These are phyloP conservation scores for Pisolithus orientalis DNA, from an alignment of 768 basidiomycete species.

Conservation along the genomic window DNA sequence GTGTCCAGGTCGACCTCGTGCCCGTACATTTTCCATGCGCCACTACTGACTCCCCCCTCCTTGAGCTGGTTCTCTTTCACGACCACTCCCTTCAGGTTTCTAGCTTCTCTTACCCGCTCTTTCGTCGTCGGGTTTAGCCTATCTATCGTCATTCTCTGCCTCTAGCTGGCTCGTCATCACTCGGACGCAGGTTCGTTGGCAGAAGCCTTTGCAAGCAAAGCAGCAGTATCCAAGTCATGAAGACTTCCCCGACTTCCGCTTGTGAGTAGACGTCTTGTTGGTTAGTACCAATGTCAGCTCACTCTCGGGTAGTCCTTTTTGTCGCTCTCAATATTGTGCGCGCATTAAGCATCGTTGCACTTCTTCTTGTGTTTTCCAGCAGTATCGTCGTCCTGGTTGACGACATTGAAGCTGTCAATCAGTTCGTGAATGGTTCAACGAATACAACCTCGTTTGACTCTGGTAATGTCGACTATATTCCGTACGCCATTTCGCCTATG, in stretches of 20 bases:
- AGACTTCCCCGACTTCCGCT: neutral
- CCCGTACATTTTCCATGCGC: neutral
- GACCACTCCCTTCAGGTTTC: neutral
- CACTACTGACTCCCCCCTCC: neutral
- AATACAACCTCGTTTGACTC: conserved; percentile 30
- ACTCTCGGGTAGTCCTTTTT: conserved; percentile 40
- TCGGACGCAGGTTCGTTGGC: neutral
- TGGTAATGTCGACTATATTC: conserved; percentile 75
- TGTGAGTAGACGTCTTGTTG: neutral
- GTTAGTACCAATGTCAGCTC: neutral
- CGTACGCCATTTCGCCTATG: conserved; percentile 36
- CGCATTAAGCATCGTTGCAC: conserved; percentile 65
- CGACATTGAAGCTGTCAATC: conserved; percentile 71
- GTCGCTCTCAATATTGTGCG: conserved; percentile 76
- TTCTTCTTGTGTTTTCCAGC: conserved; percentile 76
- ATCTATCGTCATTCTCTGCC: neutral
- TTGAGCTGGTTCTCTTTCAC: neutral
- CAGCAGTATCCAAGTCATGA: neutral
- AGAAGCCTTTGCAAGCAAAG: neutral
- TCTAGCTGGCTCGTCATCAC: neutral
- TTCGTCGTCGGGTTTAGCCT: neutral
- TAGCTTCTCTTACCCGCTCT: neutral
- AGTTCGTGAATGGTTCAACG: conserved; percentile 40
- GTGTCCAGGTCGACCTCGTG: neutral
- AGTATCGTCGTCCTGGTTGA: conserved; percentile 68